phyloP scores from a whole-genome alignment of 1,284 basidiomycete species.

The Mycosarcoma mackinlayi region DNA sequence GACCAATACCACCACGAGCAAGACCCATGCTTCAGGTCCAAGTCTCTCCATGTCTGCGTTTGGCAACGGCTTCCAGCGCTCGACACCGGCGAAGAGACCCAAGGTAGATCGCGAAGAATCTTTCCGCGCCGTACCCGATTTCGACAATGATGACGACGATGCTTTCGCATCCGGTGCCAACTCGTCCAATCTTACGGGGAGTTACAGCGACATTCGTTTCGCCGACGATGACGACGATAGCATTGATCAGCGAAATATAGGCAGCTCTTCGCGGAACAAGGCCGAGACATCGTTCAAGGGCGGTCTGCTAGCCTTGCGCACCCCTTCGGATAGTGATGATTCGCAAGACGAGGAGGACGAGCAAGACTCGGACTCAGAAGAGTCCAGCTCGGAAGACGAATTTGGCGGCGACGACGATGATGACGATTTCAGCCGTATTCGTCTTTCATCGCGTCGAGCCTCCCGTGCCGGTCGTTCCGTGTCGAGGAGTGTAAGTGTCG shows the following conservation, averaged over 20 bases:
- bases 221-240: conserved; percentile 69
- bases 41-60: conserved; percentile 44
- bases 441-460: conserved; percentile 28
- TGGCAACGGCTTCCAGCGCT: conserved; percentile 37
- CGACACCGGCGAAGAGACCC: neutral
- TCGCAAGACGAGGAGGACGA: conserved; percentile 12
- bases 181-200: conserved; percentile 70
- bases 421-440: conserved; percentile 51
- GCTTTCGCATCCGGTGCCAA: conserved; percentile 66
- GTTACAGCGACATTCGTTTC: conserved; percentile 74
- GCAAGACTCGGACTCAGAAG: conserved; percentile 26
- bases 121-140: conserved; percentile 42
- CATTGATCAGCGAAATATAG: conserved; percentile 11
- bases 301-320: conserved; percentile 28
- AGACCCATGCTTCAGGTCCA: conserved; percentile 44
- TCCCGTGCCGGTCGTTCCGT: conserved; percentile 32
- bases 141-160: conserved; percentile 63
- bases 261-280: conserved; percentile 13
- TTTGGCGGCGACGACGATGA: conserved; percentile 31
- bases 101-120: conserved; percentile 28
- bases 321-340: conserved; percentile 34
- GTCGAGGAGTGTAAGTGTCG: conserved; percentile 33
- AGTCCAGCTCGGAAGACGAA: conserved; percentile 33
- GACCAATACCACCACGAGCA: conserved; percentile 49
- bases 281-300: conserved; percentile 19